These are phyloP conservation scores for Peronospora belbahrii DNA, from an alignment of 352 stramenopile species.

Conservation along the genomic window DNA sequence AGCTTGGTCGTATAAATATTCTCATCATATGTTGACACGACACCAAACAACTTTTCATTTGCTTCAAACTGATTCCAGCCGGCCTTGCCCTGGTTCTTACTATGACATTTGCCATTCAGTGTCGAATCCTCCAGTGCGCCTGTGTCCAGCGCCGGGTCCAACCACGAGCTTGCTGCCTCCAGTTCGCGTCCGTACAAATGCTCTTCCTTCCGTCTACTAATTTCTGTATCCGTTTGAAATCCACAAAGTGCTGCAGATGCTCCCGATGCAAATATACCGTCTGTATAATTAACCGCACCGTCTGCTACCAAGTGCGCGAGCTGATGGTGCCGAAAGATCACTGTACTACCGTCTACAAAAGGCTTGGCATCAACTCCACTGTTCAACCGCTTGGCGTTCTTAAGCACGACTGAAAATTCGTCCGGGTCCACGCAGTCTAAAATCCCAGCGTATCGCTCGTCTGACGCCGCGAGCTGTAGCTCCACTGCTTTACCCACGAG, in stretches of 20 bases:
- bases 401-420: constrained; percentile 77
- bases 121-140: constrained; percentile 53
- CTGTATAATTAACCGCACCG: constrained; percentile 54
- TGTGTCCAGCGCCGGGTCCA: constrained; percentile 73
- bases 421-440: constrained; percentile 80
- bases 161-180: constrained; percentile 63
- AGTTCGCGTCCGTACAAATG: constrained; percentile 66
- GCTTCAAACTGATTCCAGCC: constrained; percentile 96
- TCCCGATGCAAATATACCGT: constrained; percentile 27
- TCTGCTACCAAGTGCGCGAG: constrained; percentile 56
- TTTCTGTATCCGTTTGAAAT: constrained; percentile 88
- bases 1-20: constrained; percentile 97
- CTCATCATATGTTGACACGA: constrained; percentile 94
- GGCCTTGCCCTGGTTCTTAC: constrained; percentile 26
- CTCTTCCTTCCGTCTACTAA: constrained; percentile 64
- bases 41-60: constrained; percentile 94
- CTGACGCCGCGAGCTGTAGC: constrained; percentile 43
- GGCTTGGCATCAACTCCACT: constrained; percentile 21
- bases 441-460: constrained; percentile 58
- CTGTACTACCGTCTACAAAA: constrained; percentile 66
- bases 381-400: constrained; percentile 51
- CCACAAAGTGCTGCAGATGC: constrained; percentile 14
- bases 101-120: constrained; percentile 17
- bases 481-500: constrained; percentile 72
- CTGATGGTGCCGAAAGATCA: constrained; percentile 66